Base-by-base conservation (phyloP, 2,329 filamentous ascomycete genomes). In the Xylariaceae sp. region DNA sequence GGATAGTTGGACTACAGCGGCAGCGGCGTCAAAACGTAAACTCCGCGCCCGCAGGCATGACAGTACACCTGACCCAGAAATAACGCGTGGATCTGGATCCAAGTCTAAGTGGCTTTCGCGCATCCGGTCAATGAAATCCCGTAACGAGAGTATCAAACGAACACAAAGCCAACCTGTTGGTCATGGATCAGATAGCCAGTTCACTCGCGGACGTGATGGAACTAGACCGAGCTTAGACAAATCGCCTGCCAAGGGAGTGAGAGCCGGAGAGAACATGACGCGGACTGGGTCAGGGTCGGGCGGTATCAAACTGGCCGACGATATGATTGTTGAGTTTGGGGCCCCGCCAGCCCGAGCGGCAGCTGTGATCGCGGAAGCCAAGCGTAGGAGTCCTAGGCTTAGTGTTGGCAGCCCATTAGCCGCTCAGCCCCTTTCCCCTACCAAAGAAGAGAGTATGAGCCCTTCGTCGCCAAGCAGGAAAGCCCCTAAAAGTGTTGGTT, bases 261-360 rank as follows among this genome's bases (percentile, higher is more conserved):
- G 9, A 15, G 17, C 52, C 0, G 62, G 63, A 0, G 68, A 68
- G 50, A 58, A 66, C 10, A 70, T 68, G 69, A 47, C 53, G 3
- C 65, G 68, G 8, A 65, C 67, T 0, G 65, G 61, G 13, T 70
- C 70, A 11, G 53, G 58, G 13, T 59, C 63, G 4, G 69, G 67
- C 2, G 71, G 70, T 1, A 62, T 72, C 45, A 61, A 65, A 37
- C 64, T 71, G 13, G 62, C 65, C 11, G 61, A 71, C 39, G 70
- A 69, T 2, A 62, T 58, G 5, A 57, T 71, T 1, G 66, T 72
- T 34, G 70, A 68, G 55, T 72, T 72, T 39, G 70, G 69, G 8
- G 62, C 65, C 2, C 62, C 64, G 18, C 48, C 59, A 10, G 45
- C 56, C 6, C 53, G 54, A 7, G 30, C 55, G 15, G 60, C 60